Base-by-base conservation (phyloP, 148 eudicot genomes). In the Chenopodium quinoa region DNA sequence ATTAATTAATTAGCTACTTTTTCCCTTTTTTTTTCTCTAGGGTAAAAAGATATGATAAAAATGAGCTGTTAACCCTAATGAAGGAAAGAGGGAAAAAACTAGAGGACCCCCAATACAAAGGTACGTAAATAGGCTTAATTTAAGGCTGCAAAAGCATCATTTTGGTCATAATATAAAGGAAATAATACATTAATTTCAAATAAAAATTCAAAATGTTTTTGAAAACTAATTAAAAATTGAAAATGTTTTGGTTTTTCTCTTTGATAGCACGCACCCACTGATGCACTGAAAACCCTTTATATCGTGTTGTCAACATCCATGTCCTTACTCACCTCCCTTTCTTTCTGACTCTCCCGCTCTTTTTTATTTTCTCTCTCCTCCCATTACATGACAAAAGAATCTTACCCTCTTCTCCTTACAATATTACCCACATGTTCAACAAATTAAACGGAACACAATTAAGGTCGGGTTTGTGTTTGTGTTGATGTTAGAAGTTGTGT, bases 231-330 rank as follows among this genome's bases (percentile, higher is more conserved):
- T 48, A 48, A 50, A 50, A 50, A 50, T 48, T 48, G 2, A 12
- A 9, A 50, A 50, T 50, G 44, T 40, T 40, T 40, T 40, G 44
- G 44, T 9, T 50, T 50, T 9, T 50, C 54, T 50, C 54, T 50
- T 13, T 3, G 7, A 32, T 52, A 14, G 68, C 78, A 31, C 46
- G 11, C 14, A 65, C 80, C 80, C 77, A 84, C 80, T 50, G 44
- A 40, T 40, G 8, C 44, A 40, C 44, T 40, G 44, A 40, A 77
- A 72, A 66, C 10, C 75, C 66, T 75, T 86, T 83, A 40, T 63
- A 75, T 84, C 72, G 90, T 83, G 29, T 88, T 81, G 90, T 88
- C 88, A 88, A 73, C 86, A 84, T 88, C 90, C 58, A 85, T 62
- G 79, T 66, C 82, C 82, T 80, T 20, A 73, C 75, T 16, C 52